Base-by-base conservation (phyloP, 208 protist genomes). In the Phytomonas sp. region DNA sequence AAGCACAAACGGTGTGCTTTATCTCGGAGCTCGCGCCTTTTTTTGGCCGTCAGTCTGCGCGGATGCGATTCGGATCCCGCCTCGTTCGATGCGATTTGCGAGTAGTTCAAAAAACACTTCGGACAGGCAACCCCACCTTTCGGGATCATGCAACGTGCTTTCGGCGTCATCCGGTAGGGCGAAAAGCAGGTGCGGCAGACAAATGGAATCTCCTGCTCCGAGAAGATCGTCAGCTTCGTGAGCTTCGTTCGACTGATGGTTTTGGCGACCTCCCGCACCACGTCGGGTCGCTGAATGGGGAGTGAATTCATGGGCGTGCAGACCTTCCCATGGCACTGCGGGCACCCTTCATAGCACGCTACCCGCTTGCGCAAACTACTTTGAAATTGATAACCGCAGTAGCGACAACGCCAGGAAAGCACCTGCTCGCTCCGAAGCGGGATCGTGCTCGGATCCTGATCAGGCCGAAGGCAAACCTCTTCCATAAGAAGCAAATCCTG, bases 181-280 rank as follows among this genome's bases (percentile, higher is more conserved):
- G 81, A 79, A 29, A 87, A 75, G 59, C 89, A 94, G 60, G 56
- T 83, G 20, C 84, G 79, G 66, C 89, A 94, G 32, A 94, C 86
- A 79, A 94, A 91, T 17, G 84, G 67, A 30, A 88, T 65, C 67
- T 85, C 76, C 34, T 78, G 70, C 62, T 88, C 75, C 60, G 85
- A 80, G 68, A 85, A 76, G 34, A 91, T 74, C 4, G 84, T 94
- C 30, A 91, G 62, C 64, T 82, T 63, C 40, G 71, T 65, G 31
- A 94, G 60, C 60, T 70, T 68, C 1, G 76, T 76, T 20, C 77
- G 72, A 3, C 78, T 79, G 59, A 94, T 76, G 26, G 74, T 77
- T 34, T 71, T 71, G 62, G 79, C 82, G 11, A 92, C 76, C 71
- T 94, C 89, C n/a, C 51, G 60, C 60, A 86, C 56, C 11, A 94